Evolutionary conservation across 495 filamentous ascomycete genomes (phyloP).

Genomic region (Trichoderma virens): DNA sequence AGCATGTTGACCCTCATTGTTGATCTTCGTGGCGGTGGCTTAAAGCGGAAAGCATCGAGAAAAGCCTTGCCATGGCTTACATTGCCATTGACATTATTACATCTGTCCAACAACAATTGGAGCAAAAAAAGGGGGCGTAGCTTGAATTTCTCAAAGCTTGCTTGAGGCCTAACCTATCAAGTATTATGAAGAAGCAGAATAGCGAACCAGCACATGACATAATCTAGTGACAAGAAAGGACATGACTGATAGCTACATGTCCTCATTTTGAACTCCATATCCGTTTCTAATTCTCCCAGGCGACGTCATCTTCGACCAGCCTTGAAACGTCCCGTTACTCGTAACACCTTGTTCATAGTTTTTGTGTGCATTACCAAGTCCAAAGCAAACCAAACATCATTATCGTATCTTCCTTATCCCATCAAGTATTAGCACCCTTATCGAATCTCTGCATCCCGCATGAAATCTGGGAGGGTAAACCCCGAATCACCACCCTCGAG

Average conservation of each 20-base stretch:
- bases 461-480: conserved; percentile 31
- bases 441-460: conserved; percentile 39
- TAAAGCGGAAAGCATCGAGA: too few species aligned
- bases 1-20: too few species aligned
- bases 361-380: not conserved
- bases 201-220: not conserved
- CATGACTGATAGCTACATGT: not conserved
- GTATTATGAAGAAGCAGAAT: too few species aligned
- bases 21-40: too few species aligned
- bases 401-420: not conserved
- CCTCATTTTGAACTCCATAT: not conserved
- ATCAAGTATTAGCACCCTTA: conserved; percentile 14
- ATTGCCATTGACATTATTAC: too few species aligned
- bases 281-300: not conserved
- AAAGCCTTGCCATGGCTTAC: too few species aligned
- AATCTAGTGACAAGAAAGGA: not conserved
- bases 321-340: not conserved
- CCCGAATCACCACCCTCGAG: conserved; percentile 21
- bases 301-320: not conserved
- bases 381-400: not conserved
- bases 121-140: too few species aligned
- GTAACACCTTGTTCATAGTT: not conserved
- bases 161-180: too few species aligned
- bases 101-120: too few species aligned
- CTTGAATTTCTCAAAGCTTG: too few species aligned